Percentiles rank a stretch among this genome's conserved stretches.
phyloP scores from a whole-genome alignment of 2,329 filamentous ascomycete genomes.

The Apiospora aurea region DNA sequence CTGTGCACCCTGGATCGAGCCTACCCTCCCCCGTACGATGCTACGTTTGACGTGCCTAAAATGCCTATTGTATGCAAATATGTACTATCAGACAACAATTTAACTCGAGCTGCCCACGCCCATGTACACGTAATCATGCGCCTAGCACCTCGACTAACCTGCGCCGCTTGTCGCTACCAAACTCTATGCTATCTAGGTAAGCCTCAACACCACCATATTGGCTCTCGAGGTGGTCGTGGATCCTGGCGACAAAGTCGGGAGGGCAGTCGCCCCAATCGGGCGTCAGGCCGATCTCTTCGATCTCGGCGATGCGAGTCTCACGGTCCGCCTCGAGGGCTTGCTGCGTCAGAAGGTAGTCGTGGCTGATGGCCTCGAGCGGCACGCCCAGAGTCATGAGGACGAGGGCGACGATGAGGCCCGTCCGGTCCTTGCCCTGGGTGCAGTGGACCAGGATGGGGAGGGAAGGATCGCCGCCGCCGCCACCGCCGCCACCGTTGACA shows the following conservation, averaged over 20 bases:
- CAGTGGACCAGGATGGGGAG: slow-evolving; percentile 80
- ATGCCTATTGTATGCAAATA: too few species aligned
- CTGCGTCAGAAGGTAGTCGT: slow-evolving; percentile 76
- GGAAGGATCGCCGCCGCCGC: slow-evolving; percentile 36
- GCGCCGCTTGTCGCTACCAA: slow-evolving; percentile 52
- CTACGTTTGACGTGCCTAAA: too few species aligned
- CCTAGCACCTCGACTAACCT: slow-evolving; percentile 51
- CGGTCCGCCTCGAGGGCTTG: slow-evolving; percentile 63
- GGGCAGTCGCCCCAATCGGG: slow-evolving; percentile 77
- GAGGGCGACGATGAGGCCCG: slow-evolving; percentile 74
- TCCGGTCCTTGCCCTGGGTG: slow-evolving; percentile 89
- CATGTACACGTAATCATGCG: slow-evolving; percentile 40
- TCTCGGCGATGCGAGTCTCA: slow-evolving; percentile 71
- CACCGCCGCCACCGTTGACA: too few species aligned
- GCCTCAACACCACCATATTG: slow-evolving; percentile 70
- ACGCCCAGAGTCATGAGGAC: slow-evolving; percentile 69
- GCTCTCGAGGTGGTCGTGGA: slow-evolving; percentile 63
- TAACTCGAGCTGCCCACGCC: neutral
- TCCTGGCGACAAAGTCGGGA: slow-evolving; percentile 65
- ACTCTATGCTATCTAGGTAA: slow-evolving; percentile 72
- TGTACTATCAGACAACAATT: too few species aligned
- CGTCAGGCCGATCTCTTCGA: slow-evolving; percentile 72
- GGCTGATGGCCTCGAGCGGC: slow-evolving; percentile 64
- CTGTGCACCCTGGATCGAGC: too few species aligned
- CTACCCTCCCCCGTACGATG: neutral